Base-by-base conservation (phyloP, 2,329 filamentous ascomycete genomes). In the Apiospora pterosperma region DNA sequence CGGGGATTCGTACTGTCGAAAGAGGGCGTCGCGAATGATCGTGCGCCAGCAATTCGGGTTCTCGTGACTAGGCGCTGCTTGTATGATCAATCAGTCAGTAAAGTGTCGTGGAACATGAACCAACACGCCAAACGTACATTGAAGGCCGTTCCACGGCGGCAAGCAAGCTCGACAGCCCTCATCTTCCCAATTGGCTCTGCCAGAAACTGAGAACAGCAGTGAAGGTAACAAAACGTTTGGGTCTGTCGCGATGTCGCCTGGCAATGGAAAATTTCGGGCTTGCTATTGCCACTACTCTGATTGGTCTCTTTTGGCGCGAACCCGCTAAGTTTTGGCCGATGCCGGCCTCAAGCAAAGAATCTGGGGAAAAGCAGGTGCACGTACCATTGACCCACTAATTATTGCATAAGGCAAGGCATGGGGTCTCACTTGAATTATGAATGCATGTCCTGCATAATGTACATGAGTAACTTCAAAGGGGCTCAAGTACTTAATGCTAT, bases 1-100 rank as follows among this genome's bases (percentile, higher is more conserved):
- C 88, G 86, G 34, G 85, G 73, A 63, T 76, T 76, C 60, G 73
- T 70, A 36, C 55, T 69, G 55, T 72, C 68, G 70, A 75, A 74
- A 28, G 73, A 62, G 62, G 74, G 74, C n/a, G 74, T 76, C 67
- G 74, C 74, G 68, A 75, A 76, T 36, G 71, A 71, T 66, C 74
- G 71, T 21, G 71, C 68, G 44, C 60, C 60, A 44, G 71, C 61
- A 63, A 71, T 68, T 44, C 67, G 68, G 66, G 65, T 67, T 62
- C 70, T 67, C 65, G 70, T 61, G 39, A 69, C 63, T 60, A 74
- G 67, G 60, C 72, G 70, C 74, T 76, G 67, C 11, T 62, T 36
- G 38, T 34, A 23, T 31, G 23, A 62, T 39, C 59, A 28, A 14
- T 62, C 60, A 42, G 25, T 21, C 34, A n/a, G 21, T 31, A 14